A percentile compares a stretch with the other conserved stretches of the same genome.
Conservation (phyloP, 2,329 filamentous ascomycete genomes). For the Ascochyta rabiei region DNA sequence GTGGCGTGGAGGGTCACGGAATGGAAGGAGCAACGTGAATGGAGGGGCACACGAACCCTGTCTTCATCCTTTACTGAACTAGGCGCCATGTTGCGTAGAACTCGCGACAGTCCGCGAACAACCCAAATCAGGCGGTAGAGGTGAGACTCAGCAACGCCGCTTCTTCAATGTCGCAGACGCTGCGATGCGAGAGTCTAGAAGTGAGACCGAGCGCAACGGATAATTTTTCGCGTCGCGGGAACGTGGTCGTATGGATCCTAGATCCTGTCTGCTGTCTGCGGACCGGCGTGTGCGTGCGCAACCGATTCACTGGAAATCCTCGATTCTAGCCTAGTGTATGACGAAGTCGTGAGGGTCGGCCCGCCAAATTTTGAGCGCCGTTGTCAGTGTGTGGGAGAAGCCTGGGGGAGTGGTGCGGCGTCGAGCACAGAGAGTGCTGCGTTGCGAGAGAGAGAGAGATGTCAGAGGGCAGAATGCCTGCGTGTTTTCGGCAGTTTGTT, state of each 20-base stretch:
- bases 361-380: conserved; percentile 34
- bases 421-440: conserved; percentile 6
- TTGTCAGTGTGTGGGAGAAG: conserved; percentile 17
- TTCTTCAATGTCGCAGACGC: conserved; percentile 26
- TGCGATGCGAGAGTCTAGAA: conserved; percentile 15
- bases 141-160: conserved; percentile 23
- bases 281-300: conserved; percentile 18
- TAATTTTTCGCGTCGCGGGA: conserved; percentile 30
- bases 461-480: conserved; percentile 4
- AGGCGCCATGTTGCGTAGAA: conserved; percentile 40
- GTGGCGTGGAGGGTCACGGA: conserved; percentile 20
- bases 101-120: conserved; percentile 20
- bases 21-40: conserved; percentile 21
- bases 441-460: conserved; percentile 5
- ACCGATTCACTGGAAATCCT: conserved; percentile 31
- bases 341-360: conserved; percentile 40
- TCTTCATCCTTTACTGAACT: conserved; percentile 38
- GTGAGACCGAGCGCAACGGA: conserved; percentile 21
- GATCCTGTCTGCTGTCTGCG: conserved; percentile 5
- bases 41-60: conserved; percentile 46
- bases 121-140: conserved; percentile 17
- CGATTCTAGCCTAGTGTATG: conserved; percentile 36
- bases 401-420: conserved; percentile 7
- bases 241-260: conserved; percentile 3
- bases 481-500: conserved; percentile 8